A percentile compares a stretch with the other conserved stretches of the same genome.
phyloP scores from a whole-genome alignment of 352 stramenopile genomes.

The Phytophthora brassicae region DNA sequence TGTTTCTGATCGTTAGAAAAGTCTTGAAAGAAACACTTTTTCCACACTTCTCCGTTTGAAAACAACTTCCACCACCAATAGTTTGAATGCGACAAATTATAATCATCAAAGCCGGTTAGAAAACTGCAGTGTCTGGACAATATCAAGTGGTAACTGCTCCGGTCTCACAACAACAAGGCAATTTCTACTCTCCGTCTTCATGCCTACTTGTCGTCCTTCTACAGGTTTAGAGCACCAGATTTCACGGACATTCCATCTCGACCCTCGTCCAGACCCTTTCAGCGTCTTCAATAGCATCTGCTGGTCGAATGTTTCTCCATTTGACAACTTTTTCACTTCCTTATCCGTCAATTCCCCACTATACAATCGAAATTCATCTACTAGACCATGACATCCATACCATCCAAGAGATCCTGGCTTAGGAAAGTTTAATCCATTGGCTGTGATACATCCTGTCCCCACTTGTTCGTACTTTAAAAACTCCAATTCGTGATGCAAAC shows the following conservation, averaged over 20 bases:
- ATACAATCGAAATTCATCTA: conserved; percentile 41
- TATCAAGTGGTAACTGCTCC: conserved; percentile 26
- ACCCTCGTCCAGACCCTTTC: conserved; percentile 3
- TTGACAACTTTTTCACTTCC: conserved; percentile 14
- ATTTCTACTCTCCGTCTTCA: neutral
- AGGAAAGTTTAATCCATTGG: conserved; percentile 1
- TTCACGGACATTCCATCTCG: conserved; percentile 20
- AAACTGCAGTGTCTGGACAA: conserved; percentile 21
- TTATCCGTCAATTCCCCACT: conserved; percentile 24
- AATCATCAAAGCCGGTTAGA: conserved; percentile 33
- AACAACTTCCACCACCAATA: conserved; percentile 17
- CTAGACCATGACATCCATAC: conserved; percentile 38
- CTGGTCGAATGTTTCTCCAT: neutral
- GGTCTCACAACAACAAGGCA: conserved; percentile 14
- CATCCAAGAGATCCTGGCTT: conserved; percentile 20
- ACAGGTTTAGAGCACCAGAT: conserved; percentile 6
- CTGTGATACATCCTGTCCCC: conserved; percentile 35
- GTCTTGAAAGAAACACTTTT: neutral
- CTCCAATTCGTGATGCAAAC: conserved; percentile 17
- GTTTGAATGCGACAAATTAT: conserved; percentile 30
- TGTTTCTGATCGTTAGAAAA: neutral
- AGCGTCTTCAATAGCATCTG: neutral
- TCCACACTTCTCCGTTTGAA: neutral
- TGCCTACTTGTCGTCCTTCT: conserved; percentile 2
- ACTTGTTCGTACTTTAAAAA: conserved; percentile 27